phyloP scores from a whole-genome alignment of 495 filamentous ascomycete species.

The Symbiotaphrina buchneri region DNA sequence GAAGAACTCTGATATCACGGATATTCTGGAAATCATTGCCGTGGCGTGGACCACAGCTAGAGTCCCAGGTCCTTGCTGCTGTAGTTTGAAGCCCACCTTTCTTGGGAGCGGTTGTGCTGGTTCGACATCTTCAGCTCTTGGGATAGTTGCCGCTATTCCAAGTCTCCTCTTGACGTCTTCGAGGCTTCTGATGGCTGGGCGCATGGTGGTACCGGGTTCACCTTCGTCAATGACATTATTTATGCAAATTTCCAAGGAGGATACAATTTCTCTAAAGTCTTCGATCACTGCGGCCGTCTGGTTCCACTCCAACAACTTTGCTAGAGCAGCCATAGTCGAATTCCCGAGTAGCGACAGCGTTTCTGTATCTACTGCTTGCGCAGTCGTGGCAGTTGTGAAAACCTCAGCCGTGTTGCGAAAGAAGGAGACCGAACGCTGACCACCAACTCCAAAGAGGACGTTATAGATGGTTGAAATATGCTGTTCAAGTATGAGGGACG shows the following conservation, averaged over 20 bases:
- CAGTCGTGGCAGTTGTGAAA: constrained; percentile 10
- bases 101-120: too few species aligned
- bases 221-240: background rate
- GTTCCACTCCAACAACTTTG: constrained; percentile 12
- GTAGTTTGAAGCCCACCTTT: constrained; percentile 18
- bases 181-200: constrained; percentile 2
- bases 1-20: constrained; percentile 34
- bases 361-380: too few species aligned
- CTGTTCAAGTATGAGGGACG: constrained; percentile 29
- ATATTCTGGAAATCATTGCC: constrained; percentile 45
- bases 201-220: background rate
- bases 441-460: constrained; percentile 25
- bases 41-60: constrained; percentile 31
- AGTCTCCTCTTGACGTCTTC: constrained; percentile 13
- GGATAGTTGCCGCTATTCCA: constrained; percentile 16
- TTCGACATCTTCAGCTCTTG: constrained; percentile 4
- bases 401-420: constrained; percentile 12
- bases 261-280: constrained; percentile 1
- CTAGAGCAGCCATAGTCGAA: constrained; percentile 1
- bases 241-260: too few species aligned
- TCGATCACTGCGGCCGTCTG: constrained; percentile 13
- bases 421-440: constrained; percentile 19
- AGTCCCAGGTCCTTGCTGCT: constrained; percentile 27
- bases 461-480: constrained; percentile 32
- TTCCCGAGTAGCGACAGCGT: background rate